Percentiles rank a stretch among this genome's conserved stretches.
These are phyloP conservation scores for Exophiala sideris DNA, from an alignment of 2,329 filamentous ascomycete species.

Conservation along the genomic window DNA sequence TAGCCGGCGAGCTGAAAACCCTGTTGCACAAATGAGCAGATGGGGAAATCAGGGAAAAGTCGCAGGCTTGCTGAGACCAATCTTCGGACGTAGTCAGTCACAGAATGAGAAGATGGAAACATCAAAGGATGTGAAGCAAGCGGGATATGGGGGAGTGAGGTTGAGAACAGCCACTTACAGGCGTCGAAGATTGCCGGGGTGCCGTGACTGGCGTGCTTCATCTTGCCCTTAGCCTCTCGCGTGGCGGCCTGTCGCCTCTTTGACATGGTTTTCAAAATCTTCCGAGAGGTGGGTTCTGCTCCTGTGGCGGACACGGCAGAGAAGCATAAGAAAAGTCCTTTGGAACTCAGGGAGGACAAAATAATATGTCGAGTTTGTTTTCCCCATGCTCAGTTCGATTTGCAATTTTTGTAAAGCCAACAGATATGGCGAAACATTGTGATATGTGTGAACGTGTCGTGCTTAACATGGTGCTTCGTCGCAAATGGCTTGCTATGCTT, in stretches of 20 bases:
- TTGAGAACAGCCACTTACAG: constrained; percentile 16
- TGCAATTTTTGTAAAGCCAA: background rate
- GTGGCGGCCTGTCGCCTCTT: constrained; percentile 20
- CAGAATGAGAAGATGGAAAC: constrained; percentile 5
- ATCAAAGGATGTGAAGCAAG: constrained; percentile 4
- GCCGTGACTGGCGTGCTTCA: constrained; percentile 23
- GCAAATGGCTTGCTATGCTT: background rate
- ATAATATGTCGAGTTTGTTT: background rate
- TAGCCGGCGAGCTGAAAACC: background rate
- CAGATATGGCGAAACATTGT: background rate
- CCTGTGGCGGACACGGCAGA: background rate
- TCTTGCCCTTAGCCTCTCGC: constrained; percentile 19
- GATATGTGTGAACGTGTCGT: background rate
- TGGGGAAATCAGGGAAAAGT: background rate
- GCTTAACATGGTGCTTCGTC: background rate
- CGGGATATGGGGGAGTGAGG: constrained; percentile 1
- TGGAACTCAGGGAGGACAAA: no score
- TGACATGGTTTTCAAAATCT: constrained; percentile 14
- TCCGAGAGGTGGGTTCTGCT: constrained; percentile 12
- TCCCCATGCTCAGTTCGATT: background rate
- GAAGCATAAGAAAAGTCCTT: background rate
- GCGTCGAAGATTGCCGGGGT: background rate
- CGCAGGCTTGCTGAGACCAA: constrained; percentile 9
- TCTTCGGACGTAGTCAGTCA: constrained; percentile 16
- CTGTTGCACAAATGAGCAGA: background rate